Base-by-base conservation (phyloP, 2,329 filamentous ascomycete species). In the Aureobasidium uvarum region DNA sequence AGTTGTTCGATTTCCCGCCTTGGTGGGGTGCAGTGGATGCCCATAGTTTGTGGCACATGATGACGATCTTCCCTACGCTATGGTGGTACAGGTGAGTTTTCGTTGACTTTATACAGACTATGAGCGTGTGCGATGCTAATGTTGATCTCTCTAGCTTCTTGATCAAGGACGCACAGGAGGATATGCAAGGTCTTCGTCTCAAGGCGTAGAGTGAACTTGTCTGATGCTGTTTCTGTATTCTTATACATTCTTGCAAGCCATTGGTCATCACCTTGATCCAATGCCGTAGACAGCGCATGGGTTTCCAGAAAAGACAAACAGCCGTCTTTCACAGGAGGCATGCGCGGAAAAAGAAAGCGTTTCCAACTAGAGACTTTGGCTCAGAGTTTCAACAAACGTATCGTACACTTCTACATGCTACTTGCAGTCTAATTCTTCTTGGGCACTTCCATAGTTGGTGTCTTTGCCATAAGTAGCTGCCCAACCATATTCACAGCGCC, bases 41-140 rank as follows among this genome's bases (percentile, higher is more conserved):
- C 4, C 95, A 99, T 79, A 93, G 91, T 73, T 77, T 99, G 68
- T 99, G 95, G 95, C 95, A 99, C 83, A 76, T 96, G 68, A 92
- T 93, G 65, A 99, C 95, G 0, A 94, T 99, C 59, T 84, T 85
- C 38, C 95, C 95, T 11, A 91, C 91, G 0, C 81, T 95, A 58
- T 84, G 96, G 81, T 97, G 91, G 91, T 99, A 99, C 77, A 92
- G 90, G 93, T 98, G 81, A 83, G 92, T 87, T 39, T 56, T 50
- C 1, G 11, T 3, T 48, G 18, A 38, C 16, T 41, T 13, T 16
- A 20, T 64, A 63, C 10, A 13, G 10, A 36, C 10, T 28, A 31
- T 36, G 38, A 59, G 43, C 55, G 5, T 14, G 25, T 2, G 62
- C 20, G 38, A 13, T 66, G 36, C 64, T 69, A 66, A 71, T 62